A percentile compares a stretch with the other conserved stretches of the same genome.
These are phyloP conservation scores for Panicum hallii DNA, from an alignment of 202 grass and related monocot genomes.

Conservation along the genomic window DNA sequence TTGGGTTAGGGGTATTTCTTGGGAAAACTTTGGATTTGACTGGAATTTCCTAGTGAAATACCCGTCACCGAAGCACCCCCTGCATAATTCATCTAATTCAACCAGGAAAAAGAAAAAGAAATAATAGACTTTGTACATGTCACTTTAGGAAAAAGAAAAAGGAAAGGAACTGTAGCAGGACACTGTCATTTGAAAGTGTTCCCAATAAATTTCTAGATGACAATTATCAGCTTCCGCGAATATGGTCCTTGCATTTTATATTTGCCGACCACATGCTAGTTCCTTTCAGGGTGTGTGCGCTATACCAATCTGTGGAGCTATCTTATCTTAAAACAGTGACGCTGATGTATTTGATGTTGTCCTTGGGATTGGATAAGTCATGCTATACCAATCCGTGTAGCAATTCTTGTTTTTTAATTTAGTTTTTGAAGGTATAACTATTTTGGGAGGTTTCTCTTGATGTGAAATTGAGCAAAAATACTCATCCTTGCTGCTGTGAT, in stretches of 20 bases:
- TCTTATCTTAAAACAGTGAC: not conserved
- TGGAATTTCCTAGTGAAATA: not conserved
- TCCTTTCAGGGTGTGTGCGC: not conserved
- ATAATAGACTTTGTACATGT: not conserved
- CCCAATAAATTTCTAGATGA: not conserved
- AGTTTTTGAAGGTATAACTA: not conserved
- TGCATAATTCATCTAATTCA: not conserved
- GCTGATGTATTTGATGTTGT: not conserved
- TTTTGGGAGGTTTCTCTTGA: constrained; percentile 18
- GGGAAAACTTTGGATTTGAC: not conserved
- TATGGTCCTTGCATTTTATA: not conserved
- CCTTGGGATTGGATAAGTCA: constrained; percentile 5
- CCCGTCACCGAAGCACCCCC: not conserved
- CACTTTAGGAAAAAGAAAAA: not conserved
- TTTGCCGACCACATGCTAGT: not conserved
- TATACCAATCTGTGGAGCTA: not conserved
- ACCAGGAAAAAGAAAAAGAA: not conserved
- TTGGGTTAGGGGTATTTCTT: not conserved
- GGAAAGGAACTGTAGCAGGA: not conserved
- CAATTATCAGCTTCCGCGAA: not conserved
- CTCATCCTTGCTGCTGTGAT: constrained; percentile 29
- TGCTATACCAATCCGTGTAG: constrained; percentile 8
- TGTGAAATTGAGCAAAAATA: constrained; percentile 16
- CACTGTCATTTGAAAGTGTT: constrained; percentile 6
- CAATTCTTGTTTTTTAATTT: not conserved